Conservation (phyloP, 176 grass and related monocot genomes). For the Oryza meyeriana region DNA sequence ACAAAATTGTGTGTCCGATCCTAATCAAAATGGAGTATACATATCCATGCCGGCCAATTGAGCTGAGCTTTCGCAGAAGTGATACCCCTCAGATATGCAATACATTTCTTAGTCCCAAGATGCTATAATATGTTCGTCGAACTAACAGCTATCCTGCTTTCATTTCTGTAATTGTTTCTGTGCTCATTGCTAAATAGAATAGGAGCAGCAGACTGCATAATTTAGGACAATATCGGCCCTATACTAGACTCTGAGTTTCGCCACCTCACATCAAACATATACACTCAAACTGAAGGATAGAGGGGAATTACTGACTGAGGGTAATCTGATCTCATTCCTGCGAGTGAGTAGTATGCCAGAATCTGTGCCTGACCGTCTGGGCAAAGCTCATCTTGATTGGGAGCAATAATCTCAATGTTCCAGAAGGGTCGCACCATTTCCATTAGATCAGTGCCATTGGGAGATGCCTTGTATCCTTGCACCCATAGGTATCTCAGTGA, state of each 20-base stretch:
- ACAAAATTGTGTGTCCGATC: conserved; percentile 34
- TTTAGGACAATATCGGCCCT: background rate
- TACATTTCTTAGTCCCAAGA: conserved; percentile 1
- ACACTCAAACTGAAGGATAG: conserved; percentile 51
- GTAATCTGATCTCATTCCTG: conserved; percentile 71
- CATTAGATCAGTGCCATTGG: conserved; percentile 55
- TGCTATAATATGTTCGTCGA: conserved; percentile 12
- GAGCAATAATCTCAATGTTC: conserved; percentile 92
- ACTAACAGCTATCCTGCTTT: conserved; percentile 13
- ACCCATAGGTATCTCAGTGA: conserved; percentile 96
- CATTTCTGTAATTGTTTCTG: conserved; percentile 15
- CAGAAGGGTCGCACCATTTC: conserved; percentile 82
- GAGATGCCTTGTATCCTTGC: conserved; percentile 82
- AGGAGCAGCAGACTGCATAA: background rate
- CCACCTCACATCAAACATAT: conserved; percentile 21
- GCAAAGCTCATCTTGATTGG: conserved; percentile 31
- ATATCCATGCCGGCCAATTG: conserved; percentile 26
- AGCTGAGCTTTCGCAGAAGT: background rate
- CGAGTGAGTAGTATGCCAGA: conserved; percentile 93
- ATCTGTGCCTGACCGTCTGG: conserved; percentile 69
- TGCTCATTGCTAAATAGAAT: conserved; percentile 4
- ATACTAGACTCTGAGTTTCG: background rate
- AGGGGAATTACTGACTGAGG: conserved; percentile 61
- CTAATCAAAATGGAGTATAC: conserved; percentile 28
- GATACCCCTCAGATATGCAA: conserved; percentile 17